Evolutionary conservation across 345 rosid species (phyloP), one percentile per base, ranked within the genome.

Genomic region (Citrus hindsii): DNA sequence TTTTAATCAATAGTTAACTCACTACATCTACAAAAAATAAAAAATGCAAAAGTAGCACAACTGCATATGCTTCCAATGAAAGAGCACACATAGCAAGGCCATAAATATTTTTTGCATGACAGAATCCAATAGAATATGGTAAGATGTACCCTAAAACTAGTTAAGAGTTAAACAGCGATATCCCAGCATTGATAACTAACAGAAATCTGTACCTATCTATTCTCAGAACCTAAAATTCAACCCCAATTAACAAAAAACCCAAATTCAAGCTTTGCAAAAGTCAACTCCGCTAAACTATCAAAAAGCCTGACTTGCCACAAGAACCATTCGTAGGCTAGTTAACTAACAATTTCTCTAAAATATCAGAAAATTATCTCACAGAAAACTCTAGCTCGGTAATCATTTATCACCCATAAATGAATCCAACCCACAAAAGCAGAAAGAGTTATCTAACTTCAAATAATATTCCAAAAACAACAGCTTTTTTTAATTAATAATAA

Each of bases 311-410:
- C 64, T 30, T 37, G 7, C 35, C 67, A 37, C 61, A 63, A 80
- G 37, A 76, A 65, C 67, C 79, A 68, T 68, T 33, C 59, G 56
- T 65, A 73, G 73, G 69, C 73, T 67, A 71, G 24, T 76, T 37
- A 72, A 48, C 56, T 66, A 42, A 33, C 10, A 51, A 51, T 46
- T 69, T 56, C 33, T 22, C 53, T n/a, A 24, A 40, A 69, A 35
- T 35, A 58, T 73, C 46, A 35, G 66, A 55, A 25, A 73, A 58
- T 37, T 19, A 35, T 5, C 27, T 35, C 14, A 56, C 27, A 14
- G 7, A 58, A 59, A 35, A 14, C 9, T 46, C 78, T 62, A 9
- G 25, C 59, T 28, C 60, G 6, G 9, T 4, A 40, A 63, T 51
- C 40, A 48, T 30, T 13, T 12, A 1, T 64, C 16, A 10, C 60